These are phyloP conservation scores for Lithocarpus polystachyus DNA, from an alignment of 306 rosid genomes.

Conservation along the genomic window DNA sequence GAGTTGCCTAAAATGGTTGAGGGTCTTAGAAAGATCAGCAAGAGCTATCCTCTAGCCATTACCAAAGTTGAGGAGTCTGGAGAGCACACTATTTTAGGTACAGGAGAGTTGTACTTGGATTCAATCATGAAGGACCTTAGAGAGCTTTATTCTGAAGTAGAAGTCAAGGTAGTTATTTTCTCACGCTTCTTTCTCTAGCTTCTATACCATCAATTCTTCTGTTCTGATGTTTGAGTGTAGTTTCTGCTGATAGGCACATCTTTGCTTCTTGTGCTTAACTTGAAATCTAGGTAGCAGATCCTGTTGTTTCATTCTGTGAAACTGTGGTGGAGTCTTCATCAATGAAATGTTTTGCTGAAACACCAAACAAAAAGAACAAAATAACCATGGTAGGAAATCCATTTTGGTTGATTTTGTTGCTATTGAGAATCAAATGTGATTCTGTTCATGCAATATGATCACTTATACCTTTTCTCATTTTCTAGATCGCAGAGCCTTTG, in stretches of 20 bases:
- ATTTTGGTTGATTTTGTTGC: neutral
- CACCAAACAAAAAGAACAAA: conserved; percentile 97
- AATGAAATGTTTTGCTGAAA: conserved; percentile 98
- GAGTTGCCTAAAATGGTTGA: conserved; percentile 99
- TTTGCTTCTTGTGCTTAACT: conserved; percentile 22
- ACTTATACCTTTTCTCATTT: conserved; percentile 9
- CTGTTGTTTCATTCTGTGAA: conserved; percentile 97
- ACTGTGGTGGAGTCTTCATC: conserved; percentile 99
- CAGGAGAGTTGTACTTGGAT: conserved; percentile 97
- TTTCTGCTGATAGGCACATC: conserved; percentile 16
- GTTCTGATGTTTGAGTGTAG: conserved; percentile 7
- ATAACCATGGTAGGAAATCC: conserved; percentile 78
- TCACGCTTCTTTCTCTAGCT: neutral
- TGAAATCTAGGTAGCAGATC: conserved; percentile 83
- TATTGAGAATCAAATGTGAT: neutral
- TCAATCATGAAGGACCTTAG: conserved; percentile 98
- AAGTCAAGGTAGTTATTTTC: conserved; percentile 71
- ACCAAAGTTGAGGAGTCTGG: conserved; percentile 99
- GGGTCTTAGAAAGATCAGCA: conserved; percentile 97
- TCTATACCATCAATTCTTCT: neutral
- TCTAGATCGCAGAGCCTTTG: conserved; percentile 90
- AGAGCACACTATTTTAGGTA: conserved; percentile 94
- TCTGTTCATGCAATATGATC: neutral
- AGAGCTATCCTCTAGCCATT: conserved; percentile 96
- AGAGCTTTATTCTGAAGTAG: conserved; percentile 98